Base-by-base conservation (phyloP, 768 basidiomycete genomes). In the Imleria badia region DNA sequence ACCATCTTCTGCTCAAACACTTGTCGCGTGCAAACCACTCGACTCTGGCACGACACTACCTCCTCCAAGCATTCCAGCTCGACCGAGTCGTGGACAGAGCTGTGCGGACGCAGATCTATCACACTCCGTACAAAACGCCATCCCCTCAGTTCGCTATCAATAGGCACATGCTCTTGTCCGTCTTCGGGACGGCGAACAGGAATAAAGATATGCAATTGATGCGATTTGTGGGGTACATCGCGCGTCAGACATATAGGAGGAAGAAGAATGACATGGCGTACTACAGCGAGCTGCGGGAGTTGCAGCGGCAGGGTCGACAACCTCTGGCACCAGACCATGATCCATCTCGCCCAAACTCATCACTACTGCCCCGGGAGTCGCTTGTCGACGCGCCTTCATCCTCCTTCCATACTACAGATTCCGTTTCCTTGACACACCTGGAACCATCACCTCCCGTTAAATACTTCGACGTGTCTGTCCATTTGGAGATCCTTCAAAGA, bases 11-110 rank as follows among this genome's bases (percentile, higher is more conserved):
- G 47, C 71, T 91, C 11, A 81, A 82, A 59, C 76, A 87, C 63
- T 51, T 88, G 17, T 78, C 81, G 45, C 71, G 63, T 47, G 71
- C 73, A 12, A 71, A 76, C 15, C 75, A 88, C 62, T 65, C 74
- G 6, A 71, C 76, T 15, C 72, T 91, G 56, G 80, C 83, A 15
- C 82, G 87, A 39, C 87, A 91, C 69, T 88, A 89, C 68, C 66
- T 85, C 49, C 62, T 79, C 26, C 74, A 85, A 62, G 83, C 84
- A 3, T 75, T 79, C 47, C 54, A 60, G 10, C 61, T 78, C 36
- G 84, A 86, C 54, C 70, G 75, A 22, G 44, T 59, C 14, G 52
- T 54, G 63, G 62, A 70, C 64, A 15, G 67, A 68, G 52, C 62
- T 54, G 52, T 78, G 26, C 77, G 72, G 64, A 63, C 60, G 42